Evolutionary conservation across 805 yeast species (phyloP), one percentile per base, ranked within the genome.

Genomic region (Candida dajiaensis): DNA sequence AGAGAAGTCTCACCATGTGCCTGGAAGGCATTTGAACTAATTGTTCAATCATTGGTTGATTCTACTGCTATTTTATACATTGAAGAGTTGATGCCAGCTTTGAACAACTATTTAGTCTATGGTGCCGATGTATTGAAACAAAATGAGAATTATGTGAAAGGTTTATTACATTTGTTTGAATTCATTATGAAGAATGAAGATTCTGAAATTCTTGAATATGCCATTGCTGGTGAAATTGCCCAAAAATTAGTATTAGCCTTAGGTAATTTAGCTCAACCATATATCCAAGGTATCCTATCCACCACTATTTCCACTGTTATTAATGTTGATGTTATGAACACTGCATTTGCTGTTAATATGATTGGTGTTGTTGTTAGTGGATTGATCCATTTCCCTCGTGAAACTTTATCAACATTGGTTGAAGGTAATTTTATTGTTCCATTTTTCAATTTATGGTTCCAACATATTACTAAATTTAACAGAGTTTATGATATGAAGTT

Each of bases 401-500:
- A 66, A 11, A 73, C 92, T 0, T 58, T 90, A 46, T 62, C 66
- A 16, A 59, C 72, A 7, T 66, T 90, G 50, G 70, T 72, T 48
- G 70, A 73, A 42, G 58, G 63, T 15, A 65, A 71, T 16, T 69
- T 71, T 41, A 60, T 80, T 6, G 72, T 73, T 31, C 55, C 66
- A 13, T 78, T 87, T 55, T 77, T 90, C 56, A 66, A 68, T 21
- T 55, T 70, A 42, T 88, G 95, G 95, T 74, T 85, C 57, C 69
- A 73, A 19, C 55, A 72, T 10, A 67, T 80, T 36, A 76, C 81
- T 5, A 66, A 69, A 23, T 73, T 84, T 54, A 73, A 74, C 20
- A 71, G 95, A 49, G 95, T 88, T 2, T 86, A 76, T 57, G 98
- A 92, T 65, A 72, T 88, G 62, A 90, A 89, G 64, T 65, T 92